These are phyloP conservation scores for Neoscytalidium dimidiatum DNA, from an alignment of 2,329 filamentous ascomycete species.

Conservation along the genomic window DNA sequence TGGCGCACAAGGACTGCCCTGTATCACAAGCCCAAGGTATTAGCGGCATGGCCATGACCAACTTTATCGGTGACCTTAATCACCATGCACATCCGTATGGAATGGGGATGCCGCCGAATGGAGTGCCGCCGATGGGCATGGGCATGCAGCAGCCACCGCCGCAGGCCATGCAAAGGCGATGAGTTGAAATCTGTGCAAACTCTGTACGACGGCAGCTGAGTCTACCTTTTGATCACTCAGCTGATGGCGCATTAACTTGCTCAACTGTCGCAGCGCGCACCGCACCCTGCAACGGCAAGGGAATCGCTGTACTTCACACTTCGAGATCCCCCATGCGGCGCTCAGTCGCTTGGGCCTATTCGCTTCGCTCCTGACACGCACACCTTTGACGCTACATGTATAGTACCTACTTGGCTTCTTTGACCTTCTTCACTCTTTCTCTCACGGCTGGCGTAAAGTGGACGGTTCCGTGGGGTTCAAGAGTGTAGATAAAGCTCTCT, in stretches of 20 bases:
- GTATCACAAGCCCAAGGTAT: constrained; percentile 86
- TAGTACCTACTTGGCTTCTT: constrained; percentile 8
- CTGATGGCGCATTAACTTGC: neutral
- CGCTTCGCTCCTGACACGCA: neutral
- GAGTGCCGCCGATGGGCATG: constrained; percentile 37
- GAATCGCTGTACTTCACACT: neutral
- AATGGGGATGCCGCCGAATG: constrained; percentile 45
- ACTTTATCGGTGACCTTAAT: constrained; percentile 48
- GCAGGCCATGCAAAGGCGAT: constrained; percentile 31
- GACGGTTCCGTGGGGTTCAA: constrained; percentile 8
- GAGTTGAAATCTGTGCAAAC: neutral
- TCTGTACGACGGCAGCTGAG: neutral
- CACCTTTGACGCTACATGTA: constrained; percentile 11
- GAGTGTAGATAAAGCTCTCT: constrained; percentile 18
- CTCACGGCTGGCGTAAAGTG: constrained; percentile 15
- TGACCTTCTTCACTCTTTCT: constrained; percentile 13
- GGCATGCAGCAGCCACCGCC: constrained; percentile 32
- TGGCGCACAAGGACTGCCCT: constrained; percentile 95
- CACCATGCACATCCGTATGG: constrained; percentile 52
- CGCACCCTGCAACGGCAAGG: neutral
- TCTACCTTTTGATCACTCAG: neutral
- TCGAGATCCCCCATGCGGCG: neutral
- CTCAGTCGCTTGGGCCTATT: neutral
- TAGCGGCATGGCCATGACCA: constrained; percentile 51
- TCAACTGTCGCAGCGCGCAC: neutral